Evolutionary conservation across 192 early-diverging fungal genomes (phyloP).

Genomic region (Helicostylum pulchrum): DNA sequence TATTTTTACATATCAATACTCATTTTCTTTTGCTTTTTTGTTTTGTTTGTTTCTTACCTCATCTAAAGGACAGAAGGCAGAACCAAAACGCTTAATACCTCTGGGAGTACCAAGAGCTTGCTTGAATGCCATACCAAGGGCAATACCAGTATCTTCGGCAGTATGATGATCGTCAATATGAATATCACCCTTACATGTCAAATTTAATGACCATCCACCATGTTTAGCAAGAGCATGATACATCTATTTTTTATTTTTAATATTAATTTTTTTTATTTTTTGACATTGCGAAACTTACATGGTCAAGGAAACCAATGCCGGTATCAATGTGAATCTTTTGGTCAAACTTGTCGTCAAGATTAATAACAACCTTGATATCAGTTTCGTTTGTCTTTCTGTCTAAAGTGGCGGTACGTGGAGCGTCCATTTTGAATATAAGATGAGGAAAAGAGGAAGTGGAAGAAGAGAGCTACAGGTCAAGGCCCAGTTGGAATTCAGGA

Average conservation of each 20-base stretch:
- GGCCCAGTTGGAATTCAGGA: too few relatives aligned
- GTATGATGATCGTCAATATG: constrained; percentile 99
- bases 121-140: constrained; percentile 91
- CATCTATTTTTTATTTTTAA: constrained; percentile 67
- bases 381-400: constrained; percentile 94
- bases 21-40: background rate
- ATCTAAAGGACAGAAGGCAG: constrained; percentile 93
- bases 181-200: constrained; percentile 89
- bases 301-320: constrained; percentile 98
- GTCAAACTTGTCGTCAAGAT: constrained; percentile 55
- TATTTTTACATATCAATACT: constrained; percentile 23
- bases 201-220: constrained; percentile 80
- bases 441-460: too few relatives aligned
- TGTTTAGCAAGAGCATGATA: constrained; percentile 97
- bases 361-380: constrained; percentile 71
- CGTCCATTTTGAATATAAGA: too few relatives aligned
- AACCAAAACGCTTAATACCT: constrained; percentile 89
- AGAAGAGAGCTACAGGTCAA: too few relatives aligned
- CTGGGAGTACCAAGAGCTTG: constrained; percentile 85
- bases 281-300: constrained; percentile 51
- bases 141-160: constrained; percentile 92
- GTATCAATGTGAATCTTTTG: constrained; percentile 81
- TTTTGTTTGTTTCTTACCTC: constrained; percentile 56
- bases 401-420: constrained; percentile 45
- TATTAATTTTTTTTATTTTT: background rate